Percentiles rank a stretch among this genome's conserved stretches.
Evolutionary conservation across 495 filamentous ascomycete genomes (phyloP).

Genomic region (Tuber umbilicatum): DNA sequence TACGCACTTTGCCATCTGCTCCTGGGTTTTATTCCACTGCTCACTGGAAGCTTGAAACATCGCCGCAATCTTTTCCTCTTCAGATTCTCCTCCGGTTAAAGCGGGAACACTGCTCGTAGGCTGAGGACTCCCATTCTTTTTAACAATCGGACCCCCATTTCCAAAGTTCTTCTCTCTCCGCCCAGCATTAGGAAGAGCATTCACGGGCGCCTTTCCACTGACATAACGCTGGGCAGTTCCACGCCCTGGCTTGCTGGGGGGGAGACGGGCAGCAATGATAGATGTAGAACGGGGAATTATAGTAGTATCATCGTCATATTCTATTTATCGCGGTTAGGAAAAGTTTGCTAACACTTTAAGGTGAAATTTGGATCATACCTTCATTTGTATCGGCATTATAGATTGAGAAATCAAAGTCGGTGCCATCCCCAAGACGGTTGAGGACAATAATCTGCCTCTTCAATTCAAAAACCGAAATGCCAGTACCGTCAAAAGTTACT

Average conservation of each 20-base stretch:
- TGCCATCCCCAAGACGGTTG: conserved; percentile 87
- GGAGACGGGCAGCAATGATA: conserved; percentile 81
- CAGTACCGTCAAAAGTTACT: conserved; percentile 95
- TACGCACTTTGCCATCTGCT: conserved; percentile 83
- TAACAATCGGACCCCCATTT: conserved; percentile 46
- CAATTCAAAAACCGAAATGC: conserved; percentile 96
- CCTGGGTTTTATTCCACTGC: conserved; percentile 80
- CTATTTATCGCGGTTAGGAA: conserved; percentile 45
- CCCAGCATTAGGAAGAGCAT: conserved; percentile 69
- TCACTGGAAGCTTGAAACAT: conserved; percentile 79
- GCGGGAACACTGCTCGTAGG: conserved; percentile 24
- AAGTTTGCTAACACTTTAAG: conserved; percentile 33
- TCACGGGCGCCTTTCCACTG: conserved; percentile 90
- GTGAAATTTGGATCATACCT: conserved; percentile 53
- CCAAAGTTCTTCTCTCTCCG: conserved; percentile 47
- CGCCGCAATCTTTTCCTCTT: conserved; percentile 83
- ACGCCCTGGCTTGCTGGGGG: conserved; percentile 69
- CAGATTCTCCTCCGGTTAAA: conserved; percentile 46
- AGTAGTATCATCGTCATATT: conserved; percentile 93
- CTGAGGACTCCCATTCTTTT: conserved; percentile 49
- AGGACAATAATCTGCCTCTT: conserved; percentile 96
- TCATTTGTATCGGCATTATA: conserved; percentile 85
- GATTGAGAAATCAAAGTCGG: conserved; percentile 92
- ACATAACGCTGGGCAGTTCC: conserved; percentile 93
- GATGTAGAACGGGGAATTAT: conserved; percentile 91